These are phyloP conservation scores for Gastrodia elata DNA, from an alignment of 106 monocot genomes.

Conservation along the genomic window DNA sequence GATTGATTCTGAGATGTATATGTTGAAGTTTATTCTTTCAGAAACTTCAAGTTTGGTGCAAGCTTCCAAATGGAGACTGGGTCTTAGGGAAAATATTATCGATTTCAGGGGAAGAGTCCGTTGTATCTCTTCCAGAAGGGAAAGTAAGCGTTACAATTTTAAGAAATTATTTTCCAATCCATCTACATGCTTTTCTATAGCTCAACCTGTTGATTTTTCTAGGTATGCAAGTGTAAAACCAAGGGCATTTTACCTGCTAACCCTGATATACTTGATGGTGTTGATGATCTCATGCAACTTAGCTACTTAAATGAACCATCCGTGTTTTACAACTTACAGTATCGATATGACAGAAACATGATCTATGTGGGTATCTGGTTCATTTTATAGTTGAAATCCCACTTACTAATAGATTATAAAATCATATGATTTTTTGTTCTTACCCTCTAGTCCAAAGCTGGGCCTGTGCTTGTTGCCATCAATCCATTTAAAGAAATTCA, in stretches of 20 bases:
- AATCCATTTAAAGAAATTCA: constrained; percentile 79
- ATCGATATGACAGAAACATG: constrained; percentile 70
- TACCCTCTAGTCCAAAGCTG: constrained; percentile 68
- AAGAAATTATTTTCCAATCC: neutral
- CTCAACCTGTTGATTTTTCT: constrained; percentile 4
- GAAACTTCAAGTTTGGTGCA: constrained; percentile 76
- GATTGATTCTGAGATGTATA: constrained; percentile 8
- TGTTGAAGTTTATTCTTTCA: constrained; percentile 46
- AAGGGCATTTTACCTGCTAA: constrained; percentile 73
- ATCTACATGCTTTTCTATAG: constrained; percentile 1
- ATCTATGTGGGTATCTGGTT: constrained; percentile 64
- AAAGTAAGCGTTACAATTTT: constrained; percentile 38
- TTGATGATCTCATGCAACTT: constrained; percentile 94
- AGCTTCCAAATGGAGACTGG: constrained; percentile 79
- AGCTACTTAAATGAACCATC: constrained; percentile 97
- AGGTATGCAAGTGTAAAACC: constrained; percentile 52
- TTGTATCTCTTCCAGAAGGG: constrained; percentile 53
- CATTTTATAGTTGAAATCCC: neutral
- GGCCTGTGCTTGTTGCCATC: constrained; percentile 78
- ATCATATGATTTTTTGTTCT: neutral
- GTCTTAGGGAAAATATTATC: constrained; percentile 61
- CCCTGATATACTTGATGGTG: constrained; percentile 87
- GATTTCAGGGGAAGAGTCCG: constrained; percentile 44
- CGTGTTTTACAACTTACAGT: constrained; percentile 73
- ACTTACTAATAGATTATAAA: neutral